Evolutionary conservation across 495 filamentous ascomycete species (phyloP).

Genomic region (Bacidia gigantensis): DNA sequence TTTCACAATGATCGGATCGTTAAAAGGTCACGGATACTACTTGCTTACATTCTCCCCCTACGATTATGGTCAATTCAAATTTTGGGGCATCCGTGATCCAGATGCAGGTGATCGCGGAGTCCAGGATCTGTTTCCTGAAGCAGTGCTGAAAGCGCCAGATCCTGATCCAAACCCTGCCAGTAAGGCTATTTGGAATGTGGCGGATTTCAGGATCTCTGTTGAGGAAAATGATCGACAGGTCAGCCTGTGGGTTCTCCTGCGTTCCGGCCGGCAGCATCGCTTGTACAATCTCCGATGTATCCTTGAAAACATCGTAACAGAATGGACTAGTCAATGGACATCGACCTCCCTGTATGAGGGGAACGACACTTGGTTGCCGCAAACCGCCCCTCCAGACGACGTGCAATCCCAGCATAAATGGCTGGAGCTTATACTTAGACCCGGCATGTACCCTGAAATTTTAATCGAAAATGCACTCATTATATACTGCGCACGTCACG

Average conservation of each 20-base stretch:
- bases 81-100: conserved; percentile 66
- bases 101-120: conserved; percentile 48
- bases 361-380: conserved; percentile 36
- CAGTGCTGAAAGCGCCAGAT: conserved; percentile 49
- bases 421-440: conserved; percentile 64
- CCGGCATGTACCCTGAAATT: conserved; percentile 58
- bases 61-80: conserved; percentile 82
- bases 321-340: conserved; percentile 64
- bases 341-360: conserved; percentile 52
- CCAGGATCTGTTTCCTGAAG: conserved; percentile 51
- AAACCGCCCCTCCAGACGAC: conserved; percentile 26
- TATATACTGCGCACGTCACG: conserved; percentile 53
- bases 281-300: conserved; percentile 52
- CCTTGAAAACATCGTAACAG: conserved; percentile 36
- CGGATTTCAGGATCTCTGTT: conserved; percentile 61
- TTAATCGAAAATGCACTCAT: conserved; percentile 72
- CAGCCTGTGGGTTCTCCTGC: conserved; percentile 78
- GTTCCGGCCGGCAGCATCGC: conserved; percentile 42
- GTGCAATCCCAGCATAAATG: conserved; percentile 55
- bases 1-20: conserved; percentile 39
- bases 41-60: conserved; percentile 78
- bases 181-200: conserved; percentile 73
- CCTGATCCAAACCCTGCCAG: conserved; percentile 53
- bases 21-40: conserved; percentile 50
- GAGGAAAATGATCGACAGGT: conserved; percentile 31